phyloP scores from a whole-genome alignment of 2,329 filamentous ascomycete species.

The Fusarium sp. region DNA sequence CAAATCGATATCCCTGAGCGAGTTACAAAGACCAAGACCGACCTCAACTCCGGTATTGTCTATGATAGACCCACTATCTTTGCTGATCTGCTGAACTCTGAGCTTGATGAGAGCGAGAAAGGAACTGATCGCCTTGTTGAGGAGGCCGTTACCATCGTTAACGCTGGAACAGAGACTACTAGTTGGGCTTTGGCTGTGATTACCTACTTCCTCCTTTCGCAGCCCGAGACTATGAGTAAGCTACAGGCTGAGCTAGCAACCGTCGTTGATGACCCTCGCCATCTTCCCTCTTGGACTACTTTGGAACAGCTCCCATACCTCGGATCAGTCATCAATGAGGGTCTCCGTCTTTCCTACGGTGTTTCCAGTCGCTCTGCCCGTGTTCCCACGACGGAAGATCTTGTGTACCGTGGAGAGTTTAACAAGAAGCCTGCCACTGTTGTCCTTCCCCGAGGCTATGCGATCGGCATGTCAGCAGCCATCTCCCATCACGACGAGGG shows the following conservation, averaged over 20 bases:
- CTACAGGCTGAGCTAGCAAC: neutral
- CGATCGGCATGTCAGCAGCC: constrained; percentile 17
- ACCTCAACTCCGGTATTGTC: neutral
- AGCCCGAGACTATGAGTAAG: neutral
- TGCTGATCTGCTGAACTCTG: constrained; percentile 6
- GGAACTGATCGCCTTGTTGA: neutral
- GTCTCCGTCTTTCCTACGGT: constrained; percentile 8
- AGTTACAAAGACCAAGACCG: constrained; percentile 10
- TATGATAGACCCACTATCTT: constrained; percentile 21
- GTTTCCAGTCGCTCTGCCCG: constrained; percentile 19
- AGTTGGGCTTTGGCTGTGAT: constrained; percentile 27
- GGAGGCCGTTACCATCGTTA: constrained; percentile 13
- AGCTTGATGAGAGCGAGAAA: constrained; percentile 8
- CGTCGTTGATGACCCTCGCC: constrained; percentile 5
- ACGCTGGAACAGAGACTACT: constrained; percentile 19
- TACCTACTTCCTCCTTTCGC: constrained; percentile 14
- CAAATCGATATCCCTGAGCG: constrained; percentile 16
- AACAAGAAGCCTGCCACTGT: constrained; percentile 9
- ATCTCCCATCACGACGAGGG: constrained; percentile 13
- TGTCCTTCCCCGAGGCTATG: constrained; percentile 6
- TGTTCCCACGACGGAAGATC: constrained; percentile 9
- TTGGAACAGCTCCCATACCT: constrained; percentile 15
- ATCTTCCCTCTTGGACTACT: constrained; percentile 16
- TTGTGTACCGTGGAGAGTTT: constrained; percentile 1
- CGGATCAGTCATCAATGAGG: neutral